Evolutionary conservation across 768 basidiomycete genomes (phyloP).

Genomic region (Mrakia blollopis): DNA sequence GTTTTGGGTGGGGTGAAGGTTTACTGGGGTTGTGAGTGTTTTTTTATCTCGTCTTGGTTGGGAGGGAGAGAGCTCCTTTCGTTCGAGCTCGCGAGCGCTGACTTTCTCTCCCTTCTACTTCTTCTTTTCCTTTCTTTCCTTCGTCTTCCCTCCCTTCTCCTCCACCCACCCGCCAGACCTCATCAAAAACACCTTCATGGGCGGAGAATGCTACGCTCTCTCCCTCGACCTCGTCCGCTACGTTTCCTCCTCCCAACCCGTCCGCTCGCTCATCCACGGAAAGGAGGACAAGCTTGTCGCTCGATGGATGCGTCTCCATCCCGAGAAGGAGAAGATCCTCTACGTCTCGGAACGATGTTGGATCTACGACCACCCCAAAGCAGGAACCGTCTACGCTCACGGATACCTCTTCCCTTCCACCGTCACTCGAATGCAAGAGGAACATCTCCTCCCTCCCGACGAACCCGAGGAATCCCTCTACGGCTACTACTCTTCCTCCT

Average conservation of each 20-base stretch:
- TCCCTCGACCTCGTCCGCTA: constrained; percentile 84
- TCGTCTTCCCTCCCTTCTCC: not conserved
- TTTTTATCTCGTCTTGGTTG: no score
- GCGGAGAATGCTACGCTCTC: constrained; percentile 84
- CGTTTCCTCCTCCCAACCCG: constrained; percentile 67
- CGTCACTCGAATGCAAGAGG: constrained; percentile 60
- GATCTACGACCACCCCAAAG: constrained; percentile 96
- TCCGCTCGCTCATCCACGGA: constrained; percentile 65
- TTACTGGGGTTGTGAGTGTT: constrained; percentile 44
- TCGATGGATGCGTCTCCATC: constrained; percentile 86
- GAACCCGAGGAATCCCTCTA: not conserved
- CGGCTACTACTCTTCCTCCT: not conserved
- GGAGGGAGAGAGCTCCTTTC: no score
- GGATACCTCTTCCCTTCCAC: constrained; percentile 93
- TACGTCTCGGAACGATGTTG: constrained; percentile 92
- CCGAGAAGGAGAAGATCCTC: constrained; percentile 61
- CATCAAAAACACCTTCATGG: constrained; percentile 91
- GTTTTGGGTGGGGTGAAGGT: constrained; percentile 60
- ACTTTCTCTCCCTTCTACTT: not conserved
- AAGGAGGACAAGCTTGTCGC: constrained; percentile 86
- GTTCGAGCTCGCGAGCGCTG: not conserved
- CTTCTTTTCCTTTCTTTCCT: not conserved
- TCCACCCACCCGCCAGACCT: constrained; percentile 50
- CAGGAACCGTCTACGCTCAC: constrained; percentile 91
- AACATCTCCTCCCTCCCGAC: not conserved